Conservation (phyloP, 2,329 filamentous ascomycete genomes). For the Juglanconis juglandina region DNA sequence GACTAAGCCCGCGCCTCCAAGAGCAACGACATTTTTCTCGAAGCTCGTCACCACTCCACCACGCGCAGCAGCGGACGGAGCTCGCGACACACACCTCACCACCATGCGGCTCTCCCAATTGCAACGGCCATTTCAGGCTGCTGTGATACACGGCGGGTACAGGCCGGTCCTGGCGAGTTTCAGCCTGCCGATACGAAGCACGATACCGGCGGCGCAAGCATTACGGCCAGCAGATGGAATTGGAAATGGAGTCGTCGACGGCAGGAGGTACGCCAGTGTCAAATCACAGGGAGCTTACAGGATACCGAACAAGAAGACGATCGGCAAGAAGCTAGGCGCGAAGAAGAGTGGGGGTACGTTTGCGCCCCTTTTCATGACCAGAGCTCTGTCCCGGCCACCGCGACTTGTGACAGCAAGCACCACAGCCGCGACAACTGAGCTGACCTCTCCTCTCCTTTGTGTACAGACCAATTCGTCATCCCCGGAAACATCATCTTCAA, state of each 20-base stretch:
- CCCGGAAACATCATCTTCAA: conserved; percentile 98
- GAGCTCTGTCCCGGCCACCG: not conserved
- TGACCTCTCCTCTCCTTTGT: not conserved
- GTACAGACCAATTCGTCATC: conserved; percentile 81
- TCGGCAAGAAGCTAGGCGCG: conserved; percentile 82
- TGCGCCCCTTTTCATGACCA: not conserved
- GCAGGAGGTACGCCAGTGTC: conserved; percentile 54
- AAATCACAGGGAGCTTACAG: conserved; percentile 69
- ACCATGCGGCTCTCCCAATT: conserved; percentile 42
- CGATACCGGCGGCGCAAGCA: conserved; percentile 25
- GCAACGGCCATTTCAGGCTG: conserved; percentile 40
- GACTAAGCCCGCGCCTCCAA: conserved; percentile 14
- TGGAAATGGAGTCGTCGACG: conserved; percentile 43
- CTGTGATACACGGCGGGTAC: conserved; percentile 25
- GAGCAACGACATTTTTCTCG: conserved; percentile 7
- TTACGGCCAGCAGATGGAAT: conserved; percentile 32
- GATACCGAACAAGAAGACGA: conserved; percentile 54
- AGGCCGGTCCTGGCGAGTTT: conserved; percentile 22
- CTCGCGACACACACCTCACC: conserved; percentile 19
- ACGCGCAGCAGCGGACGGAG: conserved; percentile 1
- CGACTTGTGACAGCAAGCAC: not conserved
- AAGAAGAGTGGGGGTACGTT: conserved; percentile 85
- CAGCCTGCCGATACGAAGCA: conserved; percentile 21
- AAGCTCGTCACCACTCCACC: not conserved
- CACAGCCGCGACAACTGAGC: not conserved